These are phyloP conservation scores for Wickerhamiella domercqiae DNA, from an alignment of 805 yeast genomes.

Conservation along the genomic window DNA sequence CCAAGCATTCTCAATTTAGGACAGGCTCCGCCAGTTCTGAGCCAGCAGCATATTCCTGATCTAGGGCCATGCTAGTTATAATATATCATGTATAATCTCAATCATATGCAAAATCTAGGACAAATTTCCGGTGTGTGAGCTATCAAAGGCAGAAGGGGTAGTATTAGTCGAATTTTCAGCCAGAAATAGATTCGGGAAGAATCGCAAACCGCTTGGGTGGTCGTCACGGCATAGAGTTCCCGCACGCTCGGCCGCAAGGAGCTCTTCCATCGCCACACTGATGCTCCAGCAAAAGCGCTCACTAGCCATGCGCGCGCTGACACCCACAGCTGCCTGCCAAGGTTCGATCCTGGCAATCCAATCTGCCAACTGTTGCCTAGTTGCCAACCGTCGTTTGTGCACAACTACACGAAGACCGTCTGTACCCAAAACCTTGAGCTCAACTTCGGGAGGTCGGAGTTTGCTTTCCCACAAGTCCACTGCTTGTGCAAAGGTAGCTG, in stretches of 20 bases:
- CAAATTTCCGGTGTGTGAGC: too few species aligned
- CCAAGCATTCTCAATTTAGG: slow-evolving; percentile 4
- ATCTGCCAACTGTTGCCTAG: slow-evolving; percentile 10
- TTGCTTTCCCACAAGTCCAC: slow-evolving; percentile 43
- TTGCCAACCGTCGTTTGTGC: slow-evolving; percentile 7
- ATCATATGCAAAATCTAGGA: neutral
- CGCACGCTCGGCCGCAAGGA: slow-evolving; percentile 39
- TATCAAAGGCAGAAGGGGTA: too few species aligned
- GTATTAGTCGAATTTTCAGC: too few species aligned
- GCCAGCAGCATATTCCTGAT: slow-evolving; percentile 3
- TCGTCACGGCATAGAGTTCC: slow-evolving; percentile 54
- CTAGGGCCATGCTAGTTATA: neutral
- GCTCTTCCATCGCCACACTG: slow-evolving; percentile 47
- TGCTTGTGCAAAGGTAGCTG: slow-evolving; percentile 51
- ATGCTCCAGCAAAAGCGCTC: slow-evolving; percentile 48
- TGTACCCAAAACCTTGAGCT: neutral
- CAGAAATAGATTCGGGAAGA: slow-evolving; percentile 33
- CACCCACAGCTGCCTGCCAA: slow-evolving; percentile 20
- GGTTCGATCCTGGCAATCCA: slow-evolving; percentile 15
- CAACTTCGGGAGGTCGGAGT: slow-evolving; percentile 20
- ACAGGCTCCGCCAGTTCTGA: slow-evolving; percentile 5
- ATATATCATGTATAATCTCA: neutral
- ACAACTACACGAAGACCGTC: neutral
- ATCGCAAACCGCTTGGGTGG: slow-evolving; percentile 49
- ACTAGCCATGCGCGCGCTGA: slow-evolving; percentile 30